Percentiles rank a stretch among this genome's conserved stretches.
Evolutionary conservation across 768 basidiomycete genomes (phyloP).

Genomic region (Leccinum sublutescens): DNA sequence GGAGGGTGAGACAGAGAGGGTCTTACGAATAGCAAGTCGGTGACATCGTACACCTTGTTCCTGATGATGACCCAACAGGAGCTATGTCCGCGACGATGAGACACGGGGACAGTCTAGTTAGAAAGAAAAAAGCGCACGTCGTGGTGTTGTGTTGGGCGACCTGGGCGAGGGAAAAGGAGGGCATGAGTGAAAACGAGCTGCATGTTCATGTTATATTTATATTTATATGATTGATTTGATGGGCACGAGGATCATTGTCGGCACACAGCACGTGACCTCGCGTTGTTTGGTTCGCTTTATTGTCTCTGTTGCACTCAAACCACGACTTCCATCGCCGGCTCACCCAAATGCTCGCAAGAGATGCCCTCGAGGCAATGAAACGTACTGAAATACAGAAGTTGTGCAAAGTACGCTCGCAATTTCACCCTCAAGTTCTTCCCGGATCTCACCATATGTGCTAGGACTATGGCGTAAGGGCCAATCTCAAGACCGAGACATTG

Average conservation of each 20-base stretch:
- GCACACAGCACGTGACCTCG: slow-evolving; percentile 40
- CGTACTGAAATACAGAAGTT: slow-evolving; percentile 55
- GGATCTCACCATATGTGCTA: slow-evolving; percentile 31
- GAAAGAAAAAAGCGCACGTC: slow-evolving; percentile 36
- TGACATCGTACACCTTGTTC: slow-evolving; percentile 83
- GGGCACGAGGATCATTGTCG: neutral
- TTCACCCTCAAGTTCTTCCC: slow-evolving; percentile 14
- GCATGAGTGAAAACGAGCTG: slow-evolving; percentile 16
- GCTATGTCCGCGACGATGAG: slow-evolving; percentile 34
- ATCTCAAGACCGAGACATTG: slow-evolving; percentile 76
- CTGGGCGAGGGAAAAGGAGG: slow-evolving; percentile 51
- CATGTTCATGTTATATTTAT: neutral
- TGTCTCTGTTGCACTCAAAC: slow-evolving; percentile 48
- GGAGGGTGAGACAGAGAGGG: neutral
- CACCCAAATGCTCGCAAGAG: slow-evolving; percentile 37
- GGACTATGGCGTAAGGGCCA: slow-evolving; percentile 81
- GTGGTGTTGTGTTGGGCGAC: slow-evolving; percentile 58
- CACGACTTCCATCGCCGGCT: slow-evolving; percentile 27
- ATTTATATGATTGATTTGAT: neutral
- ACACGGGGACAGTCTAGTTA: neutral
- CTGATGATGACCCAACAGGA: slow-evolving; percentile 86
- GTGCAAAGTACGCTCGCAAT: slow-evolving; percentile 49
- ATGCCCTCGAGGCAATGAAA: slow-evolving; percentile 52
- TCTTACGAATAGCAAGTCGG: slow-evolving; percentile 67
- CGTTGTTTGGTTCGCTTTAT: slow-evolving; percentile 49